Percentiles rank a stretch among this genome's conserved stretches.
Evolutionary conservation across 768 basidiomycete species (phyloP).

Genomic region (Ramaria sp.): DNA sequence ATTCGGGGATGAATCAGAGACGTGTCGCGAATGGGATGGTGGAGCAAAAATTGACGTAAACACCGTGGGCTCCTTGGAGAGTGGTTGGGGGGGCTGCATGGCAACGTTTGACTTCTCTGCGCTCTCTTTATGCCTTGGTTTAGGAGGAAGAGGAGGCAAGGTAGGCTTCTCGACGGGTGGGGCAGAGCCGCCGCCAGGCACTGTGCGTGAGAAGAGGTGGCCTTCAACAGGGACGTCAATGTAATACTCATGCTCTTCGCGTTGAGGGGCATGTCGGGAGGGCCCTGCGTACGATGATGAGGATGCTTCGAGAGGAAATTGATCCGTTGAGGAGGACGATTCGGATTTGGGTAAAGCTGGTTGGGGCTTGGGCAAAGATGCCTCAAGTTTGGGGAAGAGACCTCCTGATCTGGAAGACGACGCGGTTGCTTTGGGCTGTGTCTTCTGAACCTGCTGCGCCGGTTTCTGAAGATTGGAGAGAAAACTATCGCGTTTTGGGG

Average conservation of each 20-base stretch:
- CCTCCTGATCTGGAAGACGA: background rate
- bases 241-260: slow-evolving; percentile 3
- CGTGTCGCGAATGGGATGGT: slow-evolving; percentile 1
- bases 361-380: background rate
- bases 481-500: background rate
- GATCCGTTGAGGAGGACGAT: background rate
- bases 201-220: background rate
- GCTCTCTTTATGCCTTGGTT: background rate
- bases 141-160: slow-evolving; percentile 3
- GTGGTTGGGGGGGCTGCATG: background rate
- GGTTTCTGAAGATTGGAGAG: background rate
- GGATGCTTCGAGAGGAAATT: background rate
- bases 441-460: background rate
- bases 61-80: slow-evolving; percentile 1
- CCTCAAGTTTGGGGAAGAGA: background rate
- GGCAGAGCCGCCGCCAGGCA: background rate
- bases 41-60: slow-evolving; percentile 8
- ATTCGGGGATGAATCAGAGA: slow-evolving; percentile 4
- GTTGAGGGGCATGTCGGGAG: background rate
- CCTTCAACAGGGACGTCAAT: slow-evolving; percentile 9
- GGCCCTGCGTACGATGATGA: background rate
- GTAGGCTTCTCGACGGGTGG: slow-evolving; percentile 10
- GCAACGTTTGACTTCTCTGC: background rate
- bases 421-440: background rate
- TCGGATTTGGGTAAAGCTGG: background rate